Evolutionary conservation across 352 stramenopile species (phyloP).

Genomic region (Phytophthora pluvialis): DNA sequence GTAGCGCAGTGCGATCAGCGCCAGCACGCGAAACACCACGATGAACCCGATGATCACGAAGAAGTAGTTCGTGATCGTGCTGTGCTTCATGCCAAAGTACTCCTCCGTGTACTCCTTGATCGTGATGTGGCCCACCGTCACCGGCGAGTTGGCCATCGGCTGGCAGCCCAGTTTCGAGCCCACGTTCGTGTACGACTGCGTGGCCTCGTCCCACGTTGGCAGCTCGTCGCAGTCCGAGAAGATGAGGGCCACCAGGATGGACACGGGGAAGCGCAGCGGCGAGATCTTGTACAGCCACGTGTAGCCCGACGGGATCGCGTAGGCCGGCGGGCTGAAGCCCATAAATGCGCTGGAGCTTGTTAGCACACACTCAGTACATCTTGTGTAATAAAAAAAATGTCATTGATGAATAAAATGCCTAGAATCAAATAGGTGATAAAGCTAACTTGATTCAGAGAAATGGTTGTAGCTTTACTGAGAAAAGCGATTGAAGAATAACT

Average conservation of each 20-base stretch:
- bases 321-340: constrained; percentile 53
- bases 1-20: constrained; percentile 29
- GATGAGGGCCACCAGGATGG: constrained; percentile 17
- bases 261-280: constrained; percentile 24
- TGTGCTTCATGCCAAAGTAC: constrained; percentile 29
- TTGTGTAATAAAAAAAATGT: too few species aligned
- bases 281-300: constrained; percentile 35
- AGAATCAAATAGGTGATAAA: too few species aligned
- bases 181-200: constrained; percentile 14
- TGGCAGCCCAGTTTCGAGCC: constrained; percentile 33
- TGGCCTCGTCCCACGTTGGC: constrained; percentile 28
- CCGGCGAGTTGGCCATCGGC: constrained; percentile 18
- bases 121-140: constrained; percentile 23
- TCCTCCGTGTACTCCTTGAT: constrained; percentile 35
- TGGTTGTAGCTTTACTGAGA: too few species aligned
- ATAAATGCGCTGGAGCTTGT: too few species aligned
- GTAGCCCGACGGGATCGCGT: constrained; percentile 37
- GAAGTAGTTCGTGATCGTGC: constrained; percentile 35
- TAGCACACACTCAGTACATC: too few species aligned
- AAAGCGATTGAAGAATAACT: too few species aligned
- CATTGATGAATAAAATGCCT: too few species aligned
- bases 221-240: constrained; percentile 40
- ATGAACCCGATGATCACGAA: constrained; percentile 29
- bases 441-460: too few species aligned
- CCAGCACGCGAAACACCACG: constrained; percentile 42